Conservation (phyloP, 441 rosid genomes). For the Mallotus repandus region DNA sequence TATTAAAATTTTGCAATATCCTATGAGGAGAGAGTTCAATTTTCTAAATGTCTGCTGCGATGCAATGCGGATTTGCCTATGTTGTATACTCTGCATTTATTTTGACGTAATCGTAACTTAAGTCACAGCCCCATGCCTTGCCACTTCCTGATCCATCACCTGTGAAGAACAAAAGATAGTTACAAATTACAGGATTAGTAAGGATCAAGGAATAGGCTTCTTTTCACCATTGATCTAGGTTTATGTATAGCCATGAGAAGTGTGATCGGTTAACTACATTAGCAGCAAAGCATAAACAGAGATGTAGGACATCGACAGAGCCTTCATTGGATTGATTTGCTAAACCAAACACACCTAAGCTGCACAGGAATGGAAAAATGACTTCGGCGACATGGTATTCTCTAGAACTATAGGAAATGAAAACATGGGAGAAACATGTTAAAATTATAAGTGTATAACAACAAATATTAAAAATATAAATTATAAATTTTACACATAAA, state of each 20-base stretch:
- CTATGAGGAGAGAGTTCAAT: neutral
- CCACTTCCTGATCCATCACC: slow-evolving; percentile 61
- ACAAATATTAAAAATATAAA: too few relatives aligned
- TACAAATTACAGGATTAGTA: neutral
- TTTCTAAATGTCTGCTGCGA: neutral
- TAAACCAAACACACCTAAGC: neutral
- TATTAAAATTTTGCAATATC: neutral
- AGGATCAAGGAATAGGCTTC: neutral
- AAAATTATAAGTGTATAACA: too few relatives aligned
- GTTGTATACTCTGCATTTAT: slow-evolving; percentile 33
- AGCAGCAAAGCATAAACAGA: neutral
- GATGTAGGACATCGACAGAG: neutral
- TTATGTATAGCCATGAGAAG: too few relatives aligned
- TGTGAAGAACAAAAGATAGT: slow-evolving; percentile 15
- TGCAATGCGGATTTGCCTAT: neutral
- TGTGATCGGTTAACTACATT: too few relatives aligned
- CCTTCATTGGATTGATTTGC: neutral
- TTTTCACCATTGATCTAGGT: too few relatives aligned
- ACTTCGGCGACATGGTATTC: too few relatives aligned
- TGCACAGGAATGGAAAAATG: too few relatives aligned
- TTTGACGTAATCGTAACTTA: slow-evolving; percentile 81
- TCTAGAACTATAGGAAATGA: too few relatives aligned
- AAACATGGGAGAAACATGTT: too few relatives aligned
- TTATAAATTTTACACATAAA: too few relatives aligned
- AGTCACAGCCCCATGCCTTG: slow-evolving; percentile 89